Evolutionary conservation across 1,284 basidiomycete species (phyloP).

Genomic region (Rhodotorula sp.): DNA sequence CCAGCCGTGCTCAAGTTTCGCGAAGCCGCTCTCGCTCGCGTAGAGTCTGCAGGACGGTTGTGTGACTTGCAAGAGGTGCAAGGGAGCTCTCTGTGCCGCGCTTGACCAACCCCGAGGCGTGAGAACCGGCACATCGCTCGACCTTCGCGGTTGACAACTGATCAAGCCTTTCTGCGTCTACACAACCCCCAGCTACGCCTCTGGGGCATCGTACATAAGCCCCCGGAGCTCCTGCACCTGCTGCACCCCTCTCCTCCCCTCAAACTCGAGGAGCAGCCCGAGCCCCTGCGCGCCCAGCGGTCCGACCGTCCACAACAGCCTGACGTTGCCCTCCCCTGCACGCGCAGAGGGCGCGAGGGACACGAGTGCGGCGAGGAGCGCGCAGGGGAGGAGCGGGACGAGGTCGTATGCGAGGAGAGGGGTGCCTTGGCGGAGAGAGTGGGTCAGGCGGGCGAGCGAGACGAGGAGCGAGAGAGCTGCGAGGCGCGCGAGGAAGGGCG

Average conservation of each 20-base stretch:
- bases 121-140: no score
- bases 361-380: neutral
- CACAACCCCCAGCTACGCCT: neutral
- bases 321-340: neutral
- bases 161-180: no score
- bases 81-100: no score
- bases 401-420: neutral
- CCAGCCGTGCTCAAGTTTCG: neutral
- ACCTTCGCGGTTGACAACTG: neutral
- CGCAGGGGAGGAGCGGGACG: neutral
- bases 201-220: constrained; percentile 25
- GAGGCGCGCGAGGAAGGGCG: constrained; percentile 4
- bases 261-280: constrained; percentile 18
- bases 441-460: neutral
- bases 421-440: neutral
- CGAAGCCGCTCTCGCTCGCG: neutral
- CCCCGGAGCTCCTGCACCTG: constrained; percentile 8
- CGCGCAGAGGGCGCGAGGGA: no score
- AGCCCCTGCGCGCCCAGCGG: constrained; percentile 10
- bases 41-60: no score
- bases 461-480: neutral
- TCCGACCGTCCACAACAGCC: neutral
- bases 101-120: no score
- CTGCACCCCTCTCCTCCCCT: neutral
- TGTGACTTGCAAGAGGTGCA: no score